Percentiles rank a stretch among this genome's conserved stretches.
Evolutionary conservation across 768 basidiomycete species (phyloP).

Genomic region (Sporobolomyces phaffii): DNA sequence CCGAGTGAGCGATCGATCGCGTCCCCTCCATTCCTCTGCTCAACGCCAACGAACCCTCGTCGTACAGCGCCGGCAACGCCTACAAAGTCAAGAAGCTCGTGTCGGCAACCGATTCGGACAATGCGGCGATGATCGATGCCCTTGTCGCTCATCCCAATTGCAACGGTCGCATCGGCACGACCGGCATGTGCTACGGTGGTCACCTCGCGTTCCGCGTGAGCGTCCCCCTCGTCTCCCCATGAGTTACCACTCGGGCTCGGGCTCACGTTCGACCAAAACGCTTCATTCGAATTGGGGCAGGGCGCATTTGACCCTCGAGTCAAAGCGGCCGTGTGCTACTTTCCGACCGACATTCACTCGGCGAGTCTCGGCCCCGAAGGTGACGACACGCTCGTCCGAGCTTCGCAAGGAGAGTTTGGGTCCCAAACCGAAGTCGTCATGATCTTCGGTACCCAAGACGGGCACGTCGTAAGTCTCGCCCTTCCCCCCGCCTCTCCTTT

Average conservation of each 20-base stretch:
- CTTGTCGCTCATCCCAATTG: conserved; percentile 69
- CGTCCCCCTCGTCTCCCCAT: conserved; percentile 7
- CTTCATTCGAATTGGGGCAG: no score
- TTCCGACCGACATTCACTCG: conserved; percentile 80
- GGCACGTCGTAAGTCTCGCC: conserved; percentile 37
- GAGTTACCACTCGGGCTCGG: no score
- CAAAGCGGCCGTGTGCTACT: conserved; percentile 81
- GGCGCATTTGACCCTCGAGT: conserved; percentile 83
- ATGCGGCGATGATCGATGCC: conserved; percentile 68
- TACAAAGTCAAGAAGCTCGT: conserved; percentile 92
- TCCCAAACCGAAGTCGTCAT: conserved; percentile 62
- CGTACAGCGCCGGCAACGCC: conserved; percentile 70
- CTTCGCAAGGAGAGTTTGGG: conserved; percentile 63
- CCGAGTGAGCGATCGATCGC: conserved; percentile 42
- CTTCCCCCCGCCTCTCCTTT: no score
- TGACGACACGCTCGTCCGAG: conserved; percentile 72
- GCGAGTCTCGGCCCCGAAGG: conserved; percentile 73
- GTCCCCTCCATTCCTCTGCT: not conserved
- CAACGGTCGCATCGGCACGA: conserved; percentile 83
- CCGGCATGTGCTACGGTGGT: conserved; percentile 78
- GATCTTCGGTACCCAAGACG: conserved; percentile 90
- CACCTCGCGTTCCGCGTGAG: conserved; percentile 57
- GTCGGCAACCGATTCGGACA: conserved; percentile 86
- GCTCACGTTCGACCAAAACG: no score
- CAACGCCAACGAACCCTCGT: not conserved